These are phyloP conservation scores for Biscutella laevigata DNA, from an alignment of 441 rosid species.

Conservation along the genomic window DNA sequence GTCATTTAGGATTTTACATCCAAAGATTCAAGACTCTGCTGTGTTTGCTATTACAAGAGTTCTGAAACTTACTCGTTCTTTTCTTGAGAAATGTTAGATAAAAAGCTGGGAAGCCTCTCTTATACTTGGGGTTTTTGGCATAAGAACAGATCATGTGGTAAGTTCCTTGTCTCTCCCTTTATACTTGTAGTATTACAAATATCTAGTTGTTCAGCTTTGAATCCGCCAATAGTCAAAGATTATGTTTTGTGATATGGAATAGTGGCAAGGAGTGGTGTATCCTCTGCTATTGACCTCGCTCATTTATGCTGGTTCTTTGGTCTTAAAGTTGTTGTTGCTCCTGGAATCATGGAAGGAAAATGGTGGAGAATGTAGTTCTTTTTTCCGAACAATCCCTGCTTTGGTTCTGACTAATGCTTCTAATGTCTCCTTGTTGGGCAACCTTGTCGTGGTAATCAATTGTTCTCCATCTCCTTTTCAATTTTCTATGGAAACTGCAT, in stretches of 20 bases:
- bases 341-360: constrained; percentile 42
- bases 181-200: too few relatives aligned
- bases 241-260: constrained; percentile 45
- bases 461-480: constrained; percentile 4
- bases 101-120: constrained; percentile 31
- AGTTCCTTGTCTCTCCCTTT: constrained; percentile 30
- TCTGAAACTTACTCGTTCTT: constrained; percentile 1
- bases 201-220: too few relatives aligned
- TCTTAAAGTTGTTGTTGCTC: constrained; percentile 34
- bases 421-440: constrained; percentile 60
- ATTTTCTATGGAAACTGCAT: not conserved
- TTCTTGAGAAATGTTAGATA: constrained; percentile 35
- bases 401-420: constrained; percentile 30
- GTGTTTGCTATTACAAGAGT: not conserved
- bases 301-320: constrained; percentile 61
- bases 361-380: constrained; percentile 25
- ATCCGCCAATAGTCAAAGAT: too few relatives aligned
- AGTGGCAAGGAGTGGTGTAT: constrained; percentile 81
- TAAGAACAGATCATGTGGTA: constrained; percentile 60
- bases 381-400: constrained; percentile 23
- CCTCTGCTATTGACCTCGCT: constrained; percentile 74
- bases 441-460: constrained; percentile 58
- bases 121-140: constrained; percentile 52
- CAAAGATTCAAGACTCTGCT: not conserved
- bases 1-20: not conserved